Base-by-base conservation (phyloP, 352 stramenopile genomes). In the Globisporangium nunn region DNA sequence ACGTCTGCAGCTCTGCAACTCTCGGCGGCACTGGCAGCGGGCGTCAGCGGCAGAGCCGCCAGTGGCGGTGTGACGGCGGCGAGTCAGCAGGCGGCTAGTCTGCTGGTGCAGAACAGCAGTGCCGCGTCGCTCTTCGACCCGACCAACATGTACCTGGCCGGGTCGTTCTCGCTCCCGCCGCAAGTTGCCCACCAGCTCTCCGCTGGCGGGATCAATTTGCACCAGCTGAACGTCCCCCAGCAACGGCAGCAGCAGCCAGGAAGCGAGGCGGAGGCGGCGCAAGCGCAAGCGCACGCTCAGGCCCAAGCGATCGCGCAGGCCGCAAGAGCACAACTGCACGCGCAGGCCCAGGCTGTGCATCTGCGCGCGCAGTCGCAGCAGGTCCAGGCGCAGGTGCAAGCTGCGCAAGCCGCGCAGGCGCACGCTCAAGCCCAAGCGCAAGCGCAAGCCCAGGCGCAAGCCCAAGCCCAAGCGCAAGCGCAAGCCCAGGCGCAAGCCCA, bases 131-230 rank as follows among this genome's bases (percentile, higher is more conserved):
- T 88, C 39, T 88, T 90, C 61, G 71, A 65, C 15, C 75, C 87
- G 43, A 72, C 80, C 11, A 88, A 74, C 48, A 58, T 90, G 55
- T 90, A 90, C 55, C 51, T 90, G 31, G 80, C 71, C 6, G 77
- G 77, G 1, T 81, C 77, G 30, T 87, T 80, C 48, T 56, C 71
- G 3, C 50, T 89, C 5, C 70, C 72, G 0, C 66, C 66, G 40
- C 78, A 88, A 58, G 69, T 85, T 52, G 70, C 75, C 1, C 75
- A 85, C 59, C 40, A 72, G 3, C 52, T 62, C 8, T 59, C 64
- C 45, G 41, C 59, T 39, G 40, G 59, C 6, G 64, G 64, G 23
- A 54, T 88, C 41, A 81, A 68, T 33, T 63, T 88, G 47, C 78
- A 78, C 58, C 78, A 87, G 50, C 71, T 86, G 63, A 73, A 58